phyloP scores from a whole-genome alignment of 2,329 filamentous ascomycete genomes.

The Pleomassaria siparia region DNA sequence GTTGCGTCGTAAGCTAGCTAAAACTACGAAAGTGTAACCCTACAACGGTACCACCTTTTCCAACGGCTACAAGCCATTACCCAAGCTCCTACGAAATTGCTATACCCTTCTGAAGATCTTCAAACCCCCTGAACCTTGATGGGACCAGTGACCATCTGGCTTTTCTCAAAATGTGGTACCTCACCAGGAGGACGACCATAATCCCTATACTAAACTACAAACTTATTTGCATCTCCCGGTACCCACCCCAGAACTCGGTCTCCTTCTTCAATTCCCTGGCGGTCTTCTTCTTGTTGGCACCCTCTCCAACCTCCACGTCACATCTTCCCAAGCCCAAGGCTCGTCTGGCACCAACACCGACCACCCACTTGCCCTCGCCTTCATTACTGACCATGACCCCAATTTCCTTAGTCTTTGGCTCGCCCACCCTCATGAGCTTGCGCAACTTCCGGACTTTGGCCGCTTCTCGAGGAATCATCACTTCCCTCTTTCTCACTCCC shows the following conservation, averaged over 20 bases:
- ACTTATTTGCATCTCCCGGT: background rate
- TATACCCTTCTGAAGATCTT: background rate
- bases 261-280: slow-evolving; percentile 1
- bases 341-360: background rate
- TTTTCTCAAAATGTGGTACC: background rate
- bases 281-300: background rate
- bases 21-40: background rate
- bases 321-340: slow-evolving; percentile 22
- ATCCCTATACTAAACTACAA: background rate
- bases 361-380: slow-evolving; percentile 1
- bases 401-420: background rate
- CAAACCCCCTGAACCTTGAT: background rate
- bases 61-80: too few species aligned
- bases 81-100: background rate
- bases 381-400: background rate
- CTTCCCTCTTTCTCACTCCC: background rate
- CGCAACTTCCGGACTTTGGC: background rate
- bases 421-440: background rate
- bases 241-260: background rate
- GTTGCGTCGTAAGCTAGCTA: background rate
- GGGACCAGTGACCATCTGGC: background rate
- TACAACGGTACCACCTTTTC: too few species aligned
- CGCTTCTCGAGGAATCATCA: background rate
- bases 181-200: background rate
- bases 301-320: slow-evolving; percentile 68